A percentile compares a stretch with the other conserved stretches of the same genome.
phyloP scores from a whole-genome alignment of 441 rosid species.

The Gossypium lobatum region DNA sequence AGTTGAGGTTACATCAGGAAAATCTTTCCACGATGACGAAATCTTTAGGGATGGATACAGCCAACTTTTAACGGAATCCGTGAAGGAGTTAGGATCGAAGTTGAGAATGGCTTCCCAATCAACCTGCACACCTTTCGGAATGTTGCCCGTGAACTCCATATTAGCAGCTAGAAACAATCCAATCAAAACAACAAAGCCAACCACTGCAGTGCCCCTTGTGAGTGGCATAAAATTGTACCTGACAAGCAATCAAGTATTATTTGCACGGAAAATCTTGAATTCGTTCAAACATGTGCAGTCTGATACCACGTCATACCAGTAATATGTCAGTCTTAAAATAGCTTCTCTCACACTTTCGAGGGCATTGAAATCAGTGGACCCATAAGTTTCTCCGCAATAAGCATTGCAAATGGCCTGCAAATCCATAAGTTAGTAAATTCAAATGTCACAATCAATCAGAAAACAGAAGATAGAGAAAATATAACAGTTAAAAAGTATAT shows the following conservation, averaged over 20 bases:
- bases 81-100: slow-evolving; percentile 50
- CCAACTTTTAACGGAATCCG: slow-evolving; percentile 70
- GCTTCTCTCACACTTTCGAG: slow-evolving; percentile 74
- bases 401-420: slow-evolving; percentile 80
- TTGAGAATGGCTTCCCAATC: slow-evolving; percentile 97
- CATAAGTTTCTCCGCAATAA: slow-evolving; percentile 71
- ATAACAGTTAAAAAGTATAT: neutral
- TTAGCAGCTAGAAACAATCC: slow-evolving; percentile 90
- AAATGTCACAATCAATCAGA: slow-evolving; percentile 2
- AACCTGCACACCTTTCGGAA: slow-evolving; percentile 73
- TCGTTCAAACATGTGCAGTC: neutral
- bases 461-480: neutral
- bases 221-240: slow-evolving; percentile 99
- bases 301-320: slow-evolving; percentile 54
- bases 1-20: slow-evolving; percentile 71
- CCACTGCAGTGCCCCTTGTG: slow-evolving; percentile 87
- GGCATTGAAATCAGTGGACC: slow-evolving; percentile 52
- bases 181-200: slow-evolving; percentile 74
- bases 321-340: slow-evolving; percentile 84
- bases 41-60: slow-evolving; percentile 66
- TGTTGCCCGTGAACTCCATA: slow-evolving; percentile 73
- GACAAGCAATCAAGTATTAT: slow-evolving; percentile 13
- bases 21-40: slow-evolving; percentile 78
- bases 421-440: slow-evolving; percentile 17
- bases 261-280: neutral